Percentiles rank a stretch among this genome's conserved stretches.
These are phyloP conservation scores for Diplodia mutila DNA, from an alignment of 2,329 filamentous ascomycete genomes.

Conservation along the genomic window DNA sequence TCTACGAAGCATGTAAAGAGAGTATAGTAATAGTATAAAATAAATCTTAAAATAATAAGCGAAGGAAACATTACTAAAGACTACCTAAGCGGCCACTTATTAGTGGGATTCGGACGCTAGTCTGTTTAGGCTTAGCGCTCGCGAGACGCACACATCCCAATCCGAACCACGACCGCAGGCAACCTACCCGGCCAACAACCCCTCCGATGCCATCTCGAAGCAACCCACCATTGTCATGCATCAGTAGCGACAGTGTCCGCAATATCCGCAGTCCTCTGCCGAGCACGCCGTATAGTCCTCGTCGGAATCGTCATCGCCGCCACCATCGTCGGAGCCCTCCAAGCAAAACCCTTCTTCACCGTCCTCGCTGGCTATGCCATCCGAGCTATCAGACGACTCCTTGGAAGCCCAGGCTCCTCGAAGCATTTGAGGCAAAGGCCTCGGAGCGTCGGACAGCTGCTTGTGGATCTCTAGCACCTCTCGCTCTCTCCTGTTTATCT, in stretches of 20 bases:
- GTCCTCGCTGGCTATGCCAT: not conserved
- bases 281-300: constrained; percentile 44
- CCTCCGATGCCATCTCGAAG: not conserved
- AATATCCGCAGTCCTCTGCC: constrained; percentile 42
- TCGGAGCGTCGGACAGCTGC: constrained; percentile 28
- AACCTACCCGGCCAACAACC: not conserved
- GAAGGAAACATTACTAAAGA: no score
- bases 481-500: constrained; percentile 39
- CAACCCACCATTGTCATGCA: not conserved
- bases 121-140: not conserved
- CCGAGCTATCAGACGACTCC: no score
- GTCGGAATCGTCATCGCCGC: constrained; percentile 31
- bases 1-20: no score
- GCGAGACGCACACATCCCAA: not conserved
- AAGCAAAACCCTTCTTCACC: constrained; percentile 6
- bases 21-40: no score
- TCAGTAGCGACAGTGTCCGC: constrained; percentile 38
- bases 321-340: constrained; percentile 14
- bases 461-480: constrained; percentile 42
- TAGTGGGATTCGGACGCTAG: not conserved
- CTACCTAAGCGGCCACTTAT: no score
- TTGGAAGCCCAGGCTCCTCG: no score
- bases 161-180: not conserved
- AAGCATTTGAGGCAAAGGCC: no score
- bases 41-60: no score